phyloP scores from a whole-genome alignment of 176 grass and related monocot genomes.

The Ensete ventricosum region DNA sequence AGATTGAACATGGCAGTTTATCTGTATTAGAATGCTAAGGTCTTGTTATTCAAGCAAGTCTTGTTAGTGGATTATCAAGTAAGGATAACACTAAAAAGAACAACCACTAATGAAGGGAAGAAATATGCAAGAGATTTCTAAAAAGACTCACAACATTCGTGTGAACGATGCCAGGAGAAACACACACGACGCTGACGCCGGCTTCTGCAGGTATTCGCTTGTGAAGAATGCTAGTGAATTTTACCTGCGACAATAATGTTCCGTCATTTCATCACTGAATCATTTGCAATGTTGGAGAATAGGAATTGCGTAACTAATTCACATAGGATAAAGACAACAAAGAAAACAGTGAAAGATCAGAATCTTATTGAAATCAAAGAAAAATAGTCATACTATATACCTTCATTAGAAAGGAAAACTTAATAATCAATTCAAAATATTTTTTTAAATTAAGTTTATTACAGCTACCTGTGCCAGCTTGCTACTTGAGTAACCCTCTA shows the following conservation, averaged over 20 bases:
- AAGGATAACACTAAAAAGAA: no score
- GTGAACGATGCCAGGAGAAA: conserved; percentile 79
- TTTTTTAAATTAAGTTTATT: not conserved
- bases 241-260: conserved; percentile 38
- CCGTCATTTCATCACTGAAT: not conserved
- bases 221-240: conserved; percentile 97
- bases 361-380: not conserved
- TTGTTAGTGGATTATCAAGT: no score
- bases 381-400: not conserved
- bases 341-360: not conserved
- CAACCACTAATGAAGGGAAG: not conserved
- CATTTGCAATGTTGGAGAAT: not conserved
- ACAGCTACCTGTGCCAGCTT: conserved; percentile 80
- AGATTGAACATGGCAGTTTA: not conserved
- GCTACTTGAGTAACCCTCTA: conserved; percentile 80
- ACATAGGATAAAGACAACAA: not conserved
- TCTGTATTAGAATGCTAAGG: not conserved
- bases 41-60: not conserved
- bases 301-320: not conserved
- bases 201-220: conserved; percentile 86
- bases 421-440: not conserved
- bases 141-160: conserved; percentile 86
- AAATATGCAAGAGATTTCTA: not conserved
- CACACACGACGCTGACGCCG: conserved; percentile 47
- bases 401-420: conserved; percentile 3